Conservation (phyloP, 2,329 filamentous ascomycete species). For the Chrysosporium keratinophilum region DNA sequence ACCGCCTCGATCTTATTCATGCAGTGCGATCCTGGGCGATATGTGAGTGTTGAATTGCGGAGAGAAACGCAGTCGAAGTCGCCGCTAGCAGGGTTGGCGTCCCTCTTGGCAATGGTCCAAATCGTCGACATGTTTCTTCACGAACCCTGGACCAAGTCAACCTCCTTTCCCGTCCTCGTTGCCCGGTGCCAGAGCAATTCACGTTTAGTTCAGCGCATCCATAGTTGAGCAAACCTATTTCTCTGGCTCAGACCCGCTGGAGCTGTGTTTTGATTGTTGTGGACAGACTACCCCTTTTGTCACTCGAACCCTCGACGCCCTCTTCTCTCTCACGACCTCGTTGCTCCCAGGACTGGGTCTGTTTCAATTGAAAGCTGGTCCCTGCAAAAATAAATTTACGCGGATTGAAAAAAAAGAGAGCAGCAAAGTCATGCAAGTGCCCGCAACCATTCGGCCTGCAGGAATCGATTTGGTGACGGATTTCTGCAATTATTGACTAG, state of each 20-base stretch:
- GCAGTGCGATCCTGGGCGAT: background rate
- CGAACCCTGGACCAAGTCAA: background rate
- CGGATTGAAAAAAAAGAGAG: background rate
- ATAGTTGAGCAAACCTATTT: background rate
- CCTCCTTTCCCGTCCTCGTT: background rate
- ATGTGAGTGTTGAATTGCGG: background rate
- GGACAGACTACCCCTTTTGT: background rate
- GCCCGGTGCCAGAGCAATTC: background rate
- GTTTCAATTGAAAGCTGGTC: background rate
- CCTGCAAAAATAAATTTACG: background rate
- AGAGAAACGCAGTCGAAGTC: background rate
- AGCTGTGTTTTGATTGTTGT: background rate
- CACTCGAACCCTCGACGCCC: background rate
- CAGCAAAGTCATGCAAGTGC: slow-evolving; percentile 5
- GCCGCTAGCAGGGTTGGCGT: background rate
- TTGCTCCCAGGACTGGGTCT: background rate
- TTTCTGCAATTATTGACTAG: slow-evolving; percentile 1
- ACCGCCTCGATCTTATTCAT: no score
- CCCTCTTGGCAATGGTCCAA: background rate
- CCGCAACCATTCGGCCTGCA: background rate
- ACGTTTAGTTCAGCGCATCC: background rate
- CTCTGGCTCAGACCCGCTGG: background rate
- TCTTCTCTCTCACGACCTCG: background rate
- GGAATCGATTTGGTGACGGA: background rate
- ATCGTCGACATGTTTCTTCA: background rate